phyloP scores from a whole-genome alignment of 345 rosid species.

The Barbarea vulgaris region DNA sequence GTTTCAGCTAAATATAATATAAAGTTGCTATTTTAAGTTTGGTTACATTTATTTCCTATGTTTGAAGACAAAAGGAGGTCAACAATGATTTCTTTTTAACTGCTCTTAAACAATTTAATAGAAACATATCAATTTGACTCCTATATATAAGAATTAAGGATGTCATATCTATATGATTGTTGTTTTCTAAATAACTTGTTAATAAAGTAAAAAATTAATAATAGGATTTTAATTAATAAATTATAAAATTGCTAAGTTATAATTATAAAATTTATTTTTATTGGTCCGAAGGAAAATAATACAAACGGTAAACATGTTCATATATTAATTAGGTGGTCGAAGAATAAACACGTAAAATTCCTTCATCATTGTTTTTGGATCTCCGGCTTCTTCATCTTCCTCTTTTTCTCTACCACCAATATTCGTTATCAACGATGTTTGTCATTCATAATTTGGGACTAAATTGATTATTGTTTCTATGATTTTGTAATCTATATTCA shows the following conservation, averaged over 20 bases:
- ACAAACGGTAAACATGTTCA: background rate
- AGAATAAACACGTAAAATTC: too few relatives aligned
- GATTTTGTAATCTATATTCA: background rate
- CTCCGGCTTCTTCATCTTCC: too few relatives aligned
- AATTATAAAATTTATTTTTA: too few relatives aligned
- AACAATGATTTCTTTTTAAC: too few relatives aligned
- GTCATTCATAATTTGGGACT: background rate
- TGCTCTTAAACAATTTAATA: too few relatives aligned
- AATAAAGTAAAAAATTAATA: too few relatives aligned
- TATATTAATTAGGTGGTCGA: background rate
- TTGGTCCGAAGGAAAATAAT: background rate
- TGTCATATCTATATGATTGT: background rate
- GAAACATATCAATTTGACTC: background rate
- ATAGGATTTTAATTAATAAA: background rate
- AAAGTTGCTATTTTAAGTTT: background rate
- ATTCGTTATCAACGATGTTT: background rate
- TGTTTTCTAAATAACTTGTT: too few relatives aligned
- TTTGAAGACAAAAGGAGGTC: background rate
- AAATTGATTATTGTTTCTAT: background rate
- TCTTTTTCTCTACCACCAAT: background rate
- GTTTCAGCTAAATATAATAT: background rate
- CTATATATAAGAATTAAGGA: too few relatives aligned
- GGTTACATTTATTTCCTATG: background rate
- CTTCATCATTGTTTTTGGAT: too few relatives aligned
- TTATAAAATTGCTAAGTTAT: too few relatives aligned